phyloP scores from a whole-genome alignment of 2,329 filamentous ascomycete species.

The Exophiala oligosperma region DNA sequence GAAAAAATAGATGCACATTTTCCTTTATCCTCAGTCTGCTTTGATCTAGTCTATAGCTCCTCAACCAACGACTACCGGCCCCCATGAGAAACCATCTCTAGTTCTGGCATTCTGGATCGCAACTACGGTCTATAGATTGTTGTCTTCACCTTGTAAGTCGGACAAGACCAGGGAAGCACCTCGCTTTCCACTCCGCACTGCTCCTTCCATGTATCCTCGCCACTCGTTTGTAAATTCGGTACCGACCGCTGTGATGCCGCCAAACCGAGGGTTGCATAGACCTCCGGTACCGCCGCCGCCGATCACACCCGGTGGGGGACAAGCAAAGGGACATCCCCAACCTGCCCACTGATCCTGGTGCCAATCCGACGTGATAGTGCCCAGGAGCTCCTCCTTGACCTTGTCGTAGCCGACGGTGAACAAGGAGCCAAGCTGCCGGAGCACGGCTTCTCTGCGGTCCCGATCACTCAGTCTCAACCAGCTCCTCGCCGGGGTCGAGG shows the following conservation, averaged over 20 bases:
- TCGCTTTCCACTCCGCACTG: conserved; percentile 49
- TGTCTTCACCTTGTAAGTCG: conserved; percentile 34
- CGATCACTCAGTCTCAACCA: conserved; percentile 9
- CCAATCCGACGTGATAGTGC: conserved; percentile 38
- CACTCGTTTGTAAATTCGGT: conserved; percentile 54
- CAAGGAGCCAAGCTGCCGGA: conserved; percentile 13
- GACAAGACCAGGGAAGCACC: conserved; percentile 43
- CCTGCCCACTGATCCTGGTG: conserved; percentile 37
- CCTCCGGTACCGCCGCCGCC: conserved; percentile 11
- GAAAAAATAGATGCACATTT: no score
- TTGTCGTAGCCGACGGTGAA: conserved; percentile 5
- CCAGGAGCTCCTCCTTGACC: neutral
- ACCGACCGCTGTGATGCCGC: conserved; percentile 45
- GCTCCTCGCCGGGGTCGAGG: conserved; percentile 33
- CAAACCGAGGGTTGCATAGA: neutral
- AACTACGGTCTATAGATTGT: no score
- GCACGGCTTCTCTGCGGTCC: conserved; percentile 29
- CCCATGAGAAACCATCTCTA: no score
- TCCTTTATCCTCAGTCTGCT: no score
- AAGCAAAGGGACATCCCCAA: conserved; percentile 41
- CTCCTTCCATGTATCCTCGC: conserved; percentile 61
- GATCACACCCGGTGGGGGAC: conserved; percentile 22
- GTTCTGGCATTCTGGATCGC: no score
- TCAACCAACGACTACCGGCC: no score
- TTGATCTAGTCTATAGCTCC: no score